phyloP scores from a whole-genome alignment of 1,284 basidiomycete genomes.

The Melampsora larici-populina region DNA sequence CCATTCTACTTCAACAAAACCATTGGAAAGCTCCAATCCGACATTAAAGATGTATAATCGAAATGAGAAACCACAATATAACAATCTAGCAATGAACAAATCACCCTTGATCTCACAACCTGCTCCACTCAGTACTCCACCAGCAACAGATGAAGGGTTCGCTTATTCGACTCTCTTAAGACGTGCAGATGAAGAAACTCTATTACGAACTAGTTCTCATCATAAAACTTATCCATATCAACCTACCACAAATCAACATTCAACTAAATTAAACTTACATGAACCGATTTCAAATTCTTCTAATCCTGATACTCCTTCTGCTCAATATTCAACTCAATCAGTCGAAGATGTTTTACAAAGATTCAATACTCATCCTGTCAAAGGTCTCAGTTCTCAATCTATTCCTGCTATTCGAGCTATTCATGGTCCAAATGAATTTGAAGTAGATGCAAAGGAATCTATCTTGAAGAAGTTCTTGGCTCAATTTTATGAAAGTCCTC shows the following conservation, averaged over 20 bases:
- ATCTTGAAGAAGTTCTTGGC: slow-evolving; percentile 80
- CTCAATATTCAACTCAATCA: slow-evolving; percentile 34
- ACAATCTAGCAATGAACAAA: not conserved
- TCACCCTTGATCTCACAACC: slow-evolving; percentile 1
- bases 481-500: slow-evolving; percentile 87
- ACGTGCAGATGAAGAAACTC: slow-evolving; percentile 17
- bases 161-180: slow-evolving; percentile 29
- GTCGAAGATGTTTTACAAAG: slow-evolving; percentile 50
- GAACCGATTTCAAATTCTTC: not conserved
- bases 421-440: slow-evolving; percentile 90
- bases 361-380: slow-evolving; percentile 63
- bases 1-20: too few relatives aligned
- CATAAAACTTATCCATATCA: too few relatives aligned
- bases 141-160: slow-evolving; percentile 21
- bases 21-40: not conserved
- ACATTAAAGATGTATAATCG: not conserved
- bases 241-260: not conserved
- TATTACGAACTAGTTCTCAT: not conserved
- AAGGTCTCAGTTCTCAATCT: slow-evolving; percentile 65
- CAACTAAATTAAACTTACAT: not conserved
- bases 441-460: slow-evolving; percentile 76
- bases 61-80: slow-evolving; percentile 27
- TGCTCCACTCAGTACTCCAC: slow-evolving; percentile 21
- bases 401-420: slow-evolving; percentile 66
- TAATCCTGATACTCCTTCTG: slow-evolving; percentile 15